These are phyloP conservation scores for Terfezia claveryi DNA, from an alignment of 495 filamentous ascomycete genomes.

Conservation along the genomic window DNA sequence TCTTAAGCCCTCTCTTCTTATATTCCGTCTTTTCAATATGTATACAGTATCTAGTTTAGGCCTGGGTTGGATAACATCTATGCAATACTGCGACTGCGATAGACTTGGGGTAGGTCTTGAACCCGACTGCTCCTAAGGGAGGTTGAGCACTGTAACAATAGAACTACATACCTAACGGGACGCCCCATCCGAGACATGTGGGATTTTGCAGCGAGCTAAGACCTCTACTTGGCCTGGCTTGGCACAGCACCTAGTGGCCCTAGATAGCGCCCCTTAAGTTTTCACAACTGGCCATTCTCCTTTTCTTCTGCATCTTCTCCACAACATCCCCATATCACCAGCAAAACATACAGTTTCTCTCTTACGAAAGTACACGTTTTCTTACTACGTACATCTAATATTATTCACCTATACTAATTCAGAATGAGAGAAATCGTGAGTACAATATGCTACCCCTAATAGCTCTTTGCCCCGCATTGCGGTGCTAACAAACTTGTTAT, in stretches of 20 bases:
- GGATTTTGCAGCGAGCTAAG: not conserved
- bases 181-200: too few species aligned
- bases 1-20: too few species aligned
- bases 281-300: not conserved
- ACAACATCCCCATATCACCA: too few species aligned
- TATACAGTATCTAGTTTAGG: too few species aligned
- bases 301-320: not conserved
- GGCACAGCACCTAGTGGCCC: not conserved
- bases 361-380: not conserved
- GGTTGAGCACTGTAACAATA: too few species aligned
- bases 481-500: not conserved
- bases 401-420: conserved; percentile 3
- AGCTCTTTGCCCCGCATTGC: conserved; percentile 21
- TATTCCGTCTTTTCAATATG: too few species aligned
- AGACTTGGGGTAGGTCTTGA: too few species aligned
- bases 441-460: conserved; percentile 77
- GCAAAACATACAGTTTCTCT: not conserved
- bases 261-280: not conserved
- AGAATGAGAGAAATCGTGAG: conserved; percentile 94
- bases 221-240: not conserved
- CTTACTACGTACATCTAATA: not conserved
- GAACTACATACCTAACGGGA: too few species aligned
- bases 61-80: too few species aligned
- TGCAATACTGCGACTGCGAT: too few species aligned
- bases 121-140: too few species aligned